Conservation (phyloP, 495 filamentous ascomycete species). For the Amniculicola lignicola region DNA sequence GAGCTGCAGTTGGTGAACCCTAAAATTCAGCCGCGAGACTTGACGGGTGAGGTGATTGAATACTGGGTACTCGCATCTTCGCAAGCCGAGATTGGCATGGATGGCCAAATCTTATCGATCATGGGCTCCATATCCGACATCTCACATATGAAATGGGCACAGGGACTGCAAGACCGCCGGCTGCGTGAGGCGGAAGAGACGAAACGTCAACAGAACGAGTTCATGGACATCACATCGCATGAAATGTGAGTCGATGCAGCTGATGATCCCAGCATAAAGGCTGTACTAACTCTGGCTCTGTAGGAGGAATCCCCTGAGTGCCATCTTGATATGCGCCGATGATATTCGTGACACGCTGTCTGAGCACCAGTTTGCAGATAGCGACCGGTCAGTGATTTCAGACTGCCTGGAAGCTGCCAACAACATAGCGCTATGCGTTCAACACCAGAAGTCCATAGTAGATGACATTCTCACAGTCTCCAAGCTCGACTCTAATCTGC, state of each 20-base stretch:
- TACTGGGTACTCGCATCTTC: constrained; percentile 28
- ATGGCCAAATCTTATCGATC: constrained; percentile 12
- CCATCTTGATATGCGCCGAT: constrained; percentile 37
- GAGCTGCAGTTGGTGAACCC: constrained; percentile 23
- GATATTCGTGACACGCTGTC: constrained; percentile 9
- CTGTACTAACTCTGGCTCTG: neutral
- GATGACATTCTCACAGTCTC: constrained; percentile 38
- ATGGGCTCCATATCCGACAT: constrained; percentile 25
- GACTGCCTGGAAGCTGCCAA: constrained; percentile 28
- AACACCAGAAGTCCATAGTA: constrained; percentile 36
- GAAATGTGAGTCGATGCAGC: constrained; percentile 38
- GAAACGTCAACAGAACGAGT: constrained; percentile 27
- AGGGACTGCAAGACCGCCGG: constrained; percentile 16
- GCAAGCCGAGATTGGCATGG: constrained; percentile 12
- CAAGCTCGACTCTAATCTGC: constrained; percentile 35
- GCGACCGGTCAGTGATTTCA: constrained; percentile 2
- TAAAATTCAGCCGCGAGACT: neutral
- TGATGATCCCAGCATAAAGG: too few relatives aligned
- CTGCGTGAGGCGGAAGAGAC: constrained; percentile 24
- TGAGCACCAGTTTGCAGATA: constrained; percentile 1
- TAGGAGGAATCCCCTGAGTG: constrained; percentile 36
- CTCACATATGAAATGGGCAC: constrained; percentile 26
- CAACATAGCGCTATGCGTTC: constrained; percentile 34
- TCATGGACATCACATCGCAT: constrained; percentile 38
- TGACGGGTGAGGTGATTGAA: constrained; percentile 21